A percentile compares a stretch with the other conserved stretches of the same genome.
These are phyloP conservation scores for Amborella trichopoda DNA, from an alignment of 164 flowering plant species.

Conservation along the genomic window DNA sequence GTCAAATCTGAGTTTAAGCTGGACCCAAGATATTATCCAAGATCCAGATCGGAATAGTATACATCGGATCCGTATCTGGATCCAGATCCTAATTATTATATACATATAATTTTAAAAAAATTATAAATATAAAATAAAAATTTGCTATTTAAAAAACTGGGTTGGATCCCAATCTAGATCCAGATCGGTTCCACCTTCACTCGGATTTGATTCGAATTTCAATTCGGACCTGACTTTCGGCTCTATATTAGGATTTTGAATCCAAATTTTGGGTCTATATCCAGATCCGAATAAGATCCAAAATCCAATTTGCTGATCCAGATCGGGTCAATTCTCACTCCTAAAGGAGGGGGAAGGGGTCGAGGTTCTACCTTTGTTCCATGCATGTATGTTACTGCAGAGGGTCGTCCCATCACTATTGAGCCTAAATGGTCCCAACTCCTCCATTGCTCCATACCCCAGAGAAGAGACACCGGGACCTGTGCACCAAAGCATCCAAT, in stretches of 20 bases:
- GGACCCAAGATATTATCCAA: not conserved
- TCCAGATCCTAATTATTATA: too few species aligned
- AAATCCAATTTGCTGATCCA: too few species aligned
- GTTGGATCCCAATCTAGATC: not conserved
- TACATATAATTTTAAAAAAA: too few species aligned
- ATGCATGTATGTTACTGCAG: constrained; percentile 8
- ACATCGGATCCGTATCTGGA: too few species aligned
- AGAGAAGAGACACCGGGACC: constrained; percentile 22
- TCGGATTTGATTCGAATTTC: not conserved
- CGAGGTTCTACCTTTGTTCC: constrained; percentile 16
- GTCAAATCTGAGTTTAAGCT: not conserved
- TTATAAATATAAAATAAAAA: too few species aligned
- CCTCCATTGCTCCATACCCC: constrained; percentile 14
- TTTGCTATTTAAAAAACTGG: too few species aligned
- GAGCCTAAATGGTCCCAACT: constrained; percentile 19
- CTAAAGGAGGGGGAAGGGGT: not conserved
- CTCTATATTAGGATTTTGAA: not conserved
- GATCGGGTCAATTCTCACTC: too few species aligned
- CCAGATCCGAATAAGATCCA: too few species aligned
- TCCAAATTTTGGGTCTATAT: too few species aligned
- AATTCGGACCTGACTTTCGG: not conserved
- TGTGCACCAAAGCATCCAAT: not conserved
- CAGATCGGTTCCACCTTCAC: not conserved
- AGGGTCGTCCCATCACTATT: constrained; percentile 14
- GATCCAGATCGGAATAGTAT: too few species aligned